phyloP scores from a whole-genome alignment of 305 asterid species.

The Rubia tinctorum region DNA sequence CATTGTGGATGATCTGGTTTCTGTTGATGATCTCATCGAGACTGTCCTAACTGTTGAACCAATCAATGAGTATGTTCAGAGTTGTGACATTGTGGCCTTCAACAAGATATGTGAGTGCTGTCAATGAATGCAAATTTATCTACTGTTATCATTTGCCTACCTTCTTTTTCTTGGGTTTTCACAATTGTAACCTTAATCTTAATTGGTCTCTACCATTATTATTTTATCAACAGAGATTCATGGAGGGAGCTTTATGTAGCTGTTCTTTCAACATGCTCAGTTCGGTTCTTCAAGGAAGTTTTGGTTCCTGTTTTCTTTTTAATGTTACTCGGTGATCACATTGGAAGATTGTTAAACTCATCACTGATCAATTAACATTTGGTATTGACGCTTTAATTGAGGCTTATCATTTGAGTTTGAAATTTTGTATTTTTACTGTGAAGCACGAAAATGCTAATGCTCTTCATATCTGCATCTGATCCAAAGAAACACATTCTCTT shows the following conservation, averaged over 20 bases:
- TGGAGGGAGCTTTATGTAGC: background rate
- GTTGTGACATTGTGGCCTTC: slow-evolving; percentile 83
- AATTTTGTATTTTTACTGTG: too few relatives aligned
- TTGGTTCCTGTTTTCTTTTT: background rate
- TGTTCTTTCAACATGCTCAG: background rate
- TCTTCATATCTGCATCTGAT: too few relatives aligned
- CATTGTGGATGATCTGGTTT: slow-evolving; percentile 72
- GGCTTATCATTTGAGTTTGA: too few relatives aligned
- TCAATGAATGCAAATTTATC: background rate
- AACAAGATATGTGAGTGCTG: slow-evolving; percentile 69
- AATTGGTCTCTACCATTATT: background rate
- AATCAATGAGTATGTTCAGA: slow-evolving; percentile 57
- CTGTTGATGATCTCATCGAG: slow-evolving; percentile 66
- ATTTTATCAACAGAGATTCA: background rate
- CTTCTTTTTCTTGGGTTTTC: background rate
- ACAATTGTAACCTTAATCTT: background rate
- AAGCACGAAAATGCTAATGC: too few relatives aligned
- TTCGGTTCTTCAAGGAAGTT: background rate
- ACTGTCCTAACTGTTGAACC: slow-evolving; percentile 65
- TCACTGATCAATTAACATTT: too few relatives aligned
- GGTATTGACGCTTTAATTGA: too few relatives aligned
- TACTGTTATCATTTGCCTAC: background rate
- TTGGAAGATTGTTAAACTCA: too few relatives aligned
- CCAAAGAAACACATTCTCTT: background rate
- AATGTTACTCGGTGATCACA: too few relatives aligned